Percentiles rank a stretch among this genome's conserved stretches.
These are phyloP conservation scores for Hemerocallis citrina DNA, from an alignment of 106 monocot species.

Conservation along the genomic window DNA sequence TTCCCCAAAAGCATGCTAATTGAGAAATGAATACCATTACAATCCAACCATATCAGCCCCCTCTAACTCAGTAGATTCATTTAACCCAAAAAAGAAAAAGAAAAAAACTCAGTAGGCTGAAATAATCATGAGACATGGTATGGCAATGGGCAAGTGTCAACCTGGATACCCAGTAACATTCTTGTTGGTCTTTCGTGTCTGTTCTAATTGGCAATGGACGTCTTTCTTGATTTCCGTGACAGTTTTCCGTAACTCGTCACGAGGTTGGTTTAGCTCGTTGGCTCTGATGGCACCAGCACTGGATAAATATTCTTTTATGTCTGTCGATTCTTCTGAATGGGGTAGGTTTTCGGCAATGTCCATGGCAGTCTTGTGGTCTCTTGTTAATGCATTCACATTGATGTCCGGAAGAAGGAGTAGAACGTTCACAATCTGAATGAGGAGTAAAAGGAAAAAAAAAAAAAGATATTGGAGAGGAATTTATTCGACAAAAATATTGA, in stretches of 20 bases:
- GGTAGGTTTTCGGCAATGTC: constrained; percentile 24
- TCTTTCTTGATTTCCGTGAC: constrained; percentile 54
- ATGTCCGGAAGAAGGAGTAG: constrained; percentile 17
- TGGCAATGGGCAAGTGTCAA: too few relatives aligned
- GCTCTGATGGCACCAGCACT: constrained; percentile 30
- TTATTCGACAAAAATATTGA: too few relatives aligned
- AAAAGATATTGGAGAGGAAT: too few relatives aligned
- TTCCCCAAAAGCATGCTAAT: too few relatives aligned
- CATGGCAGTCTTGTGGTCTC: constrained; percentile 27
- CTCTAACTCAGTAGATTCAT: too few relatives aligned
- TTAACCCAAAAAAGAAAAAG: too few relatives aligned
- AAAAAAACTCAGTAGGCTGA: too few relatives aligned
- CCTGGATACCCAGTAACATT: constrained; percentile 23
- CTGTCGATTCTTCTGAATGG: constrained; percentile 20
- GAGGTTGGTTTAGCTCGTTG: constrained; percentile 45
- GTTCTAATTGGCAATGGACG: constrained; percentile 31
- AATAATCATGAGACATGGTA: too few relatives aligned
- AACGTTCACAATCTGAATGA: constrained; percentile 18
- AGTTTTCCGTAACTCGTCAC: constrained; percentile 44
- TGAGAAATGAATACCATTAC: too few relatives aligned
- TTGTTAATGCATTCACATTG: constrained; percentile 23
- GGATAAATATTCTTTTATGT: constrained; percentile 27
- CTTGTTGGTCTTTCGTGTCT: constrained; percentile 27
- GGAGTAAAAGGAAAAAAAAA: background rate
- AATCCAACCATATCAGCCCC: too few relatives aligned